Base-by-base conservation (phyloP, 805 yeast species). In the Kazachstania psychrophila region DNA sequence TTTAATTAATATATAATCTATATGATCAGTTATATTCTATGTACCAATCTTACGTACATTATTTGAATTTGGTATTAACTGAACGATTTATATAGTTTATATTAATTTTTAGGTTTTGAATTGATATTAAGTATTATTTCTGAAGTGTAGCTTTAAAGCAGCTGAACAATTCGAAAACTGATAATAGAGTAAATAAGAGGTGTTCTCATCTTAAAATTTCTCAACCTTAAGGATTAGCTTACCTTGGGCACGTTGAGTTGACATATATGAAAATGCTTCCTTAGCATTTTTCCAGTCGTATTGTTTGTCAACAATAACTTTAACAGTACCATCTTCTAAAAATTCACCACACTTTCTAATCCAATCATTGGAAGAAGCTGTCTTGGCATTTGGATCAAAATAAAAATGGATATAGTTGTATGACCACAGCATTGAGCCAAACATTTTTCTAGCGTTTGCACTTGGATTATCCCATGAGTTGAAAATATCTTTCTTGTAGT, bases 211-310 rank as follows among this genome's bases (percentile, higher is more conserved):
- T 47, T 46, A 68, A 41, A 68, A 68, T 22, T 53, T 52, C 37
- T 67, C 72, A n/a, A 63, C 62, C 28, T 66, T 51, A 31, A 68
- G 39, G n/a, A 85, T 70, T 33, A 85, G 62, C 55, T 84, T 85
- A 25, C 95, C 95, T 38, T 68, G 72, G 6, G 78, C 75, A 39
- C 65, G 68, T 34, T 76, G 73, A 7, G 65, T 53, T 13, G 58
- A 59, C 39, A 82, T 59, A 46, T 65, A 66, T 3, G 70, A 70
- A 35, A 72, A 59, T 1, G 92, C 94, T 12, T 66, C 61, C 28
- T 64, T 46, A 39, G 61, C 69, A 5, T 79, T 67, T n/a, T 66
- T 69, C 68, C 83, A 74, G 16, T 70, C 63, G 43, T 64, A 72
- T 23, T 68, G 69, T 9, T 73, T 63, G 49, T 82, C 92, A 27